Evolutionary conservation across 2,329 filamentous ascomycete species (phyloP), one percentile per base, ranked within the genome.

Genomic region (Penicillium sp.): DNA sequence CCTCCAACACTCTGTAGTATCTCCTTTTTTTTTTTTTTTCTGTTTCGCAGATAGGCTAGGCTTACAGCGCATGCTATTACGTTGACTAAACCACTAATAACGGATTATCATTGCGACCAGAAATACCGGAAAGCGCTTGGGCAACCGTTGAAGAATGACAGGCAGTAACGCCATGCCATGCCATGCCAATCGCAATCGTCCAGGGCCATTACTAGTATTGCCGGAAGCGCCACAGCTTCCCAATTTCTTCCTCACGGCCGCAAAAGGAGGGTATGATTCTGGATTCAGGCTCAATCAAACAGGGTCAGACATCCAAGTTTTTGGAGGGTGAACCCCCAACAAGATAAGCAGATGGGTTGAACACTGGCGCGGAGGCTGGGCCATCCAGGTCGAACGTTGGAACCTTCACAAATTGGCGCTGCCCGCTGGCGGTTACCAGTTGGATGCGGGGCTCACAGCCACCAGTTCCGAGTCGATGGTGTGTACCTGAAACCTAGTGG

Each of bases 401-500:
- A 17, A 54, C 19, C 45, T 48, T 5, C 35, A 26, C 44, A 29
- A 49, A 50, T 50, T 56, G 31, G 31, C 45, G 5, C 29, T 60
- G 29, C 21, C 35, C 15, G 21, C 53, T 46, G 21, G 21, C 26
- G n/a, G 30, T 8, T 51, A 30, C 51, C 51, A 41, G 19, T 53
- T 55, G 50, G 48, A 38, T 58, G 63, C 60, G 60, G 63, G 53
- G 60, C 60, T 58, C 57, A 65, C 49, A 63, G 52, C 53, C 61
- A 58, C 63, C 48, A 50, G 55, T 63, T 60, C 46, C 55, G 31
- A 26, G 54, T 46, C 56, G 31, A 57, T 62, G 49, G 57, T 51
- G 60, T 63, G 63, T 63, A 58, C 58, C 63, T 65, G 63, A 65
- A 65, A 65, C 61, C 35, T 49, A 63, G 63, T 31, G 62, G 55